Conservation (phyloP, 352 stramenopile genomes). For the Phytophthora multivora region DNA sequence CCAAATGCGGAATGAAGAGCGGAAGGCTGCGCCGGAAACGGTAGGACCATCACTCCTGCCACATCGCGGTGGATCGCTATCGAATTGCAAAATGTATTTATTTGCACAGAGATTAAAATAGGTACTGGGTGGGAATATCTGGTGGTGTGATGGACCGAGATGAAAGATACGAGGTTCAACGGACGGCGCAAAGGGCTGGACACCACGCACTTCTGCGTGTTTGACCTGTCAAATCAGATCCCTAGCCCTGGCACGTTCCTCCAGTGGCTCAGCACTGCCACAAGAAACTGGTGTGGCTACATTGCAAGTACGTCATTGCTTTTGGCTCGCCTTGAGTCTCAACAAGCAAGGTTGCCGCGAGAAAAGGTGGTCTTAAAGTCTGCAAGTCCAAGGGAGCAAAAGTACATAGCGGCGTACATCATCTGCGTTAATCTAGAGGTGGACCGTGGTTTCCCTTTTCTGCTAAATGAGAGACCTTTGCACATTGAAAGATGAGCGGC, state of each 20-base stretch:
- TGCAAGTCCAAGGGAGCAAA: no score
- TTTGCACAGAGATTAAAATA: no score
- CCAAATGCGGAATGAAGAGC: constrained; percentile 43
- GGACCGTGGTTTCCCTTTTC: no score
- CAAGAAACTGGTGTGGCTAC: constrained; percentile 19
- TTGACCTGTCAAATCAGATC: constrained; percentile 40
- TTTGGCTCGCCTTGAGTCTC: not conserved
- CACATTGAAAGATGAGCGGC: no score
- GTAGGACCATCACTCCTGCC: constrained; percentile 34
- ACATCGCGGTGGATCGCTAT: constrained; percentile 9
- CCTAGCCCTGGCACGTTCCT: constrained; percentile 39
- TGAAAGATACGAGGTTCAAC: constrained; percentile 18
- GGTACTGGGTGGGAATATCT: not conserved
- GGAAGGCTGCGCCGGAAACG: not conserved
- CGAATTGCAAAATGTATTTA: constrained; percentile 19
- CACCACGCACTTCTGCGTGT: constrained; percentile 36
- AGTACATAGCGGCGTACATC: no score
- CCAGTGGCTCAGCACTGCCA: constrained; percentile 23
- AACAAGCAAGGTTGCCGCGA: no score
- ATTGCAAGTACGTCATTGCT: not conserved
- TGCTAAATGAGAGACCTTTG: no score
- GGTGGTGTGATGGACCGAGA: not conserved
- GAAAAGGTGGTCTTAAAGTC: no score
- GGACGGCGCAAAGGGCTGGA: constrained; percentile 28
- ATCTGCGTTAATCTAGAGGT: no score